Evolutionary conservation across 2,329 filamentous ascomycete species (phyloP).

Genomic region (Alternaria arbusti): DNA sequence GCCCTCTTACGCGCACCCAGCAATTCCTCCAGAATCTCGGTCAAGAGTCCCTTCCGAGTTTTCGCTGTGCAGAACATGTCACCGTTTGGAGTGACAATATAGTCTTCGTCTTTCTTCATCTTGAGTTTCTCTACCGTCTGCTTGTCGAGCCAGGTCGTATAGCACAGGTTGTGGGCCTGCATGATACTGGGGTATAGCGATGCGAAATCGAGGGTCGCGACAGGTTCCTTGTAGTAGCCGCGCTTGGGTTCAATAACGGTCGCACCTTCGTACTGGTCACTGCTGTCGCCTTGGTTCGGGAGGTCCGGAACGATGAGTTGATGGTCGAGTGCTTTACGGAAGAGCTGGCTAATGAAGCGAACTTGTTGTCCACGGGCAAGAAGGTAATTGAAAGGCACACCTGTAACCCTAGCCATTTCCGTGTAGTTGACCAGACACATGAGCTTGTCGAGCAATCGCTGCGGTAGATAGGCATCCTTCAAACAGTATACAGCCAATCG

Average conservation of each 20-base stretch:
- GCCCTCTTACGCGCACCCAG: conserved; percentile 91
- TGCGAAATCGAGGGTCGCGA: conserved; percentile 97
- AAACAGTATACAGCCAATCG: conserved; percentile 94
- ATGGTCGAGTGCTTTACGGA: conserved; percentile 91
- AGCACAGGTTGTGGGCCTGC: conserved; percentile 97
- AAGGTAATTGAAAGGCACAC: conserved; percentile 95
- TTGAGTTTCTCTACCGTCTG: conserved; percentile 75
- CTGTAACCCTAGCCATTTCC: conserved; percentile 99
- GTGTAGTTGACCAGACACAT: conserved; percentile 99
- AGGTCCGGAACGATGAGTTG: conserved; percentile 93
- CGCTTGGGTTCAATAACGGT: conserved; percentile 96
- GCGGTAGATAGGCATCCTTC: conserved; percentile 95
- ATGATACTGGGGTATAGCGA: conserved; percentile 99
- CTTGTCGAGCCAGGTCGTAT: conserved; percentile 89
- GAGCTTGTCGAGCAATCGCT: conserved; percentile 93
- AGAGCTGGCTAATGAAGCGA: conserved; percentile 96
- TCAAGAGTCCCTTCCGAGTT: conserved; percentile 86
- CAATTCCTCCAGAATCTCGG: conserved; percentile 95
- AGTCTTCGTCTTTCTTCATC: conserved; percentile 88
- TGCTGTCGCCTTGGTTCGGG: conserved; percentile 66
- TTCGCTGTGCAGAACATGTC: conserved; percentile 91
- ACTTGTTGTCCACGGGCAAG: conserved; percentile 93
- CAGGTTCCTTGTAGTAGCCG: conserved; percentile 92
- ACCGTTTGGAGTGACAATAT: conserved; percentile 93
- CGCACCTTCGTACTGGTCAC: conserved; percentile 95